These are phyloP conservation scores for Magnaporthales sp. DNA, from an alignment of 2,329 filamentous ascomycete genomes.

Conservation along the genomic window DNA sequence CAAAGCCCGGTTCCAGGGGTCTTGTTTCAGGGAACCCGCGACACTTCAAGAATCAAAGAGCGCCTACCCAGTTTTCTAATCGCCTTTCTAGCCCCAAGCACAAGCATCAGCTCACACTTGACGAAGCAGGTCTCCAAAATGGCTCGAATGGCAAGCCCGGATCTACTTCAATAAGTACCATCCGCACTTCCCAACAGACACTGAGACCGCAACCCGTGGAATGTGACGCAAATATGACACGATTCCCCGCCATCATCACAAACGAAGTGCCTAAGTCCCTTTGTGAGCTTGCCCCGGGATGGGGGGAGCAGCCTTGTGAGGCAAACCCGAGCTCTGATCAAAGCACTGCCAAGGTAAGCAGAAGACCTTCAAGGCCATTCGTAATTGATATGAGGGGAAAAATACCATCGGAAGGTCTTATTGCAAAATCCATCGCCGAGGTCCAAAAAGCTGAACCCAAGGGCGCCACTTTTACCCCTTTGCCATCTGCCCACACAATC, in stretches of 20 bases:
- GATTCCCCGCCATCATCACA: not conserved
- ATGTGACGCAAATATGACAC: not conserved
- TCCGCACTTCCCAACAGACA: not conserved
- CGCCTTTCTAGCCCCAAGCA: not conserved
- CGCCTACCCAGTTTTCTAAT: not conserved
- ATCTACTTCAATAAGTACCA: no score
- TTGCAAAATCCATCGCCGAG: not conserved
- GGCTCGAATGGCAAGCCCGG: no score
- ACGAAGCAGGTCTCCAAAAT: not conserved
- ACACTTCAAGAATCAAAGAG: not conserved
- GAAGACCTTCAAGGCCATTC: not conserved
- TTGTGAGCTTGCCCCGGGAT: not conserved
- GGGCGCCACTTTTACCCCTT: not conserved
- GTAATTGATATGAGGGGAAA: not conserved
- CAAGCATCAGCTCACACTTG: not conserved
- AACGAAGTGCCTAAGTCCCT: not conserved
- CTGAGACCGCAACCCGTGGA: not conserved
- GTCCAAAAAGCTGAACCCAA: not conserved
- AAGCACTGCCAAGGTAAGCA: not conserved
- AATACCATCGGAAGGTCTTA: not conserved
- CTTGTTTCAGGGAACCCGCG: not conserved
- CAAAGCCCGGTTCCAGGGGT: not conserved
- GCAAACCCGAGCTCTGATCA: not conserved
- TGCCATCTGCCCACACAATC: not conserved
- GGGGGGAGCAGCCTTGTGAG: not conserved